Evolutionary conservation across 805 yeast genomes (phyloP), one percentile per base, ranked within the genome.

Genomic region (Henningerozyma blattae): DNA sequence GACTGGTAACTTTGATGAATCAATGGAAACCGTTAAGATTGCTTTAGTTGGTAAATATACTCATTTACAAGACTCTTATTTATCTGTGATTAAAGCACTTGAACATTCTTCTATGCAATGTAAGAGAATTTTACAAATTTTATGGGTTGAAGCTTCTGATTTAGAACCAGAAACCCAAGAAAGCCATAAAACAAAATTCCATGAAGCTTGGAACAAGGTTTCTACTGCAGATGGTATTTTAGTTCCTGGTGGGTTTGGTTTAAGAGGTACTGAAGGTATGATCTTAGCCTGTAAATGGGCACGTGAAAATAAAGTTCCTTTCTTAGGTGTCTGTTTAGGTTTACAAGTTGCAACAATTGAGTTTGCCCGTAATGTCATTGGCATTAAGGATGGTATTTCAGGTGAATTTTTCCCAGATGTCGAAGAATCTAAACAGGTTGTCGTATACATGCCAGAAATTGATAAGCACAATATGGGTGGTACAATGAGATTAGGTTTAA

Each of bases 201-300:
- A 89, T 61, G 79, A 81, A 59, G 95, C 97, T 34, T 91, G 98
- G 99, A 89, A 85, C 50, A 65, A 70, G 46, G 77, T 91, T 44
- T 83, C 94, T 57, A 75, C 80, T 50, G 95, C 97, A 18, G 95
- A 91, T 59, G 97, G 98, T 60, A 81, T 91, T 43, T 70, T 91
- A 39, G 95, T 91, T 37, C 98, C 99, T 27, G 99, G 99, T 55
- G 99, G 99, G 1, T 91, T 91, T 54, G 99, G 99, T 39, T 62
- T 75, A 32, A 79, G 99, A 61, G 99, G 99, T 62, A 84, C 85
- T 39, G 97, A 91, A 64, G 99, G 98, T 49, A 91, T 91, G 99
- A 69, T 91, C 56, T 65, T 83, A 26, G 98, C 97, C 39, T 94
- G 96, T 35, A 80, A 83, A 60, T 91, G 93, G 80, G 98, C 98